Conservation (phyloP, 768 basidiomycete species). For the Pleurotus citrinopileatus region DNA sequence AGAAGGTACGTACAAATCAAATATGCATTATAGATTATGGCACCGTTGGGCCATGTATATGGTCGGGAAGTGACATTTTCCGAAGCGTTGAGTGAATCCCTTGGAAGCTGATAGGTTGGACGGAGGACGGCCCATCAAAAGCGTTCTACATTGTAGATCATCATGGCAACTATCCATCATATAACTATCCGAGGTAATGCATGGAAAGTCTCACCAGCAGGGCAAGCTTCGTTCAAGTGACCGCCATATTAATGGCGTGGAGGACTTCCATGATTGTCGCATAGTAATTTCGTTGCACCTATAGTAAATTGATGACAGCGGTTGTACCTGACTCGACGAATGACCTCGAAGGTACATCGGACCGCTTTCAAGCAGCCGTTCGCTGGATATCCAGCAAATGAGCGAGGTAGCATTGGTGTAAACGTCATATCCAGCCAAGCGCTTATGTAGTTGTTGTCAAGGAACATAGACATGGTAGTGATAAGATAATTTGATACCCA, state of each 20-base stretch:
- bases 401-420: background rate
- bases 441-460: slow-evolving; percentile 7
- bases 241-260: background rate
- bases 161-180: slow-evolving; percentile 10
- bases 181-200: slow-evolving; percentile 8
- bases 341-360: background rate
- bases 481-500: slow-evolving; percentile 7
- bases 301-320: slow-evolving; percentile 1
- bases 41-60: too few relatives aligned
- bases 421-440: background rate
- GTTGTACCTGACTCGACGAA: background rate
- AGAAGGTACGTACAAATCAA: background rate
- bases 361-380: background rate
- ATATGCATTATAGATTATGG: too few relatives aligned
- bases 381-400: background rate
- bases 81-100: too few relatives aligned
- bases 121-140: background rate
- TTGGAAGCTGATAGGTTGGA: background rate
- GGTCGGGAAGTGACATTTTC: too few relatives aligned
- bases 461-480: background rate
- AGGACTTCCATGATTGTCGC: slow-evolving; percentile 3
- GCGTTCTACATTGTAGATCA: slow-evolving; percentile 1
- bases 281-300: background rate
- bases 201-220: slow-evolving; percentile 4
- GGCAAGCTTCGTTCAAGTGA: slow-evolving; percentile 1